Base-by-base conservation (phyloP, 208 protist species). In the Leishmania braziliensis region DNA sequence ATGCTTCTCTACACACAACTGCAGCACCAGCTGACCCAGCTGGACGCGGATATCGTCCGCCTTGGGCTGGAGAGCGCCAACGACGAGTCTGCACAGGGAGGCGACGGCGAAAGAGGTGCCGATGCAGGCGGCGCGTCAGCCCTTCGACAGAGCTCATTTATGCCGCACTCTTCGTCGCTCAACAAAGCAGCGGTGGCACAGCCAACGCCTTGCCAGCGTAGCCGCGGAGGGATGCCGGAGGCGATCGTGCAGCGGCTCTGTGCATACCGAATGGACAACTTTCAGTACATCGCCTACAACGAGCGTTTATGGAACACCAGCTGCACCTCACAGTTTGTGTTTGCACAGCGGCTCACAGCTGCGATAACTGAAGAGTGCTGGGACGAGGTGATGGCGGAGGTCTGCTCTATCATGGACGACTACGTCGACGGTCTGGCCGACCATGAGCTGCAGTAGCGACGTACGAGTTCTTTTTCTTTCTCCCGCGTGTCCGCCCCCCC, bases 281-380 rank as follows among this genome's bases (percentile, higher is more conserved):
- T 88, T 56, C 92, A 98, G 81, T 93, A 90, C 87, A 95, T 98
- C 62, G 88, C 88, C 5, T 96, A 92, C 85, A 95, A 92, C 36
- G 95, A 98, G 84, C 86, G 84, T 54, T 83, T 92, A 14, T 98
- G 93, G 92, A 98, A 98, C 87, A 95, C 84, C 3, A 96, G 91
- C 72, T 73, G 87, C 14, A 86, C 91, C 6, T 97, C 95, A 39
- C 92, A 98, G 84, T 95, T 92, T 46, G 88, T 89, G 8, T 96
- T 98, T 84, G 91, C 95, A 9, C 89, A 95, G 75, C 87, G 93
- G 12, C 87, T 98, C n/a, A 96, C 91, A 0, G 86, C 91, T 16
- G 88, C 82, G 26, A 78, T 98, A 36, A 16, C 88, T 10, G 91
- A 96, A 23, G 95, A 98, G 83, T 92, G 88, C 51, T 90, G 95